Evolutionary conservation across 2,329 filamentous ascomycete genomes (phyloP), one percentile per base, ranked within the genome.

Genomic region (Claviceps pusilla): DNA sequence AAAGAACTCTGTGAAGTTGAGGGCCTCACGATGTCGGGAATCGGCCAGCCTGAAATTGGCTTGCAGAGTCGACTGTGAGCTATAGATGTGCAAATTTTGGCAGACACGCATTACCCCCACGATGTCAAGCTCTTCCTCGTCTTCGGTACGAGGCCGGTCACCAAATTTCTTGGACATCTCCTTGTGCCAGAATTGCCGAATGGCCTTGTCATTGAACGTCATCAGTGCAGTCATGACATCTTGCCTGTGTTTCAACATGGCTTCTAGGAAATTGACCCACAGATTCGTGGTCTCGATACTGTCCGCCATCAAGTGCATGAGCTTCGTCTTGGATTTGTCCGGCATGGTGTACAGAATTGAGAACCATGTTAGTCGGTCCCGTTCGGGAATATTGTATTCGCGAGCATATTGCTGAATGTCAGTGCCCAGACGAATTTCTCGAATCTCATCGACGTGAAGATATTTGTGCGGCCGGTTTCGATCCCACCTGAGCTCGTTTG

Each of bases 371-470:
- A 76, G 71, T 62, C 90, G 85, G 43, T 82, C 78, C 6, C 79
- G 73, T 52, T 84, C 78, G 0, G 83, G 72, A 28, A 93, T 73
- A 43, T 82, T 80, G 64, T 86, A 87, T 67, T 96, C 90, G 62
- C 91, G 83, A 46, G 88, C 85, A 66, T 95, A 95, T 65, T 95
- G 91, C 55, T 87, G 82, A 19, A 91, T 88, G 65, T 97, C 88
- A 12, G 79, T 79, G 19, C 88, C 89, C 39, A 84, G 82, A 58
- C 90, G 83, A 50, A 97, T 89, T 64, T 95, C 89, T 63, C 87
- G 86, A 63, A 98, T 91, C 66, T 97, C 89, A 63, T 98, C 93
- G 58, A 98, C 87, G 67, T 95, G 94, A 59, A 98, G 86, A 53
- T 82, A 83, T 67, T 96, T 97, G 29, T 82, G 80, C 1, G 86